These are phyloP conservation scores for Pyricularia grisea DNA, from an alignment of 2,329 filamentous ascomycete species.

Conservation along the genomic window DNA sequence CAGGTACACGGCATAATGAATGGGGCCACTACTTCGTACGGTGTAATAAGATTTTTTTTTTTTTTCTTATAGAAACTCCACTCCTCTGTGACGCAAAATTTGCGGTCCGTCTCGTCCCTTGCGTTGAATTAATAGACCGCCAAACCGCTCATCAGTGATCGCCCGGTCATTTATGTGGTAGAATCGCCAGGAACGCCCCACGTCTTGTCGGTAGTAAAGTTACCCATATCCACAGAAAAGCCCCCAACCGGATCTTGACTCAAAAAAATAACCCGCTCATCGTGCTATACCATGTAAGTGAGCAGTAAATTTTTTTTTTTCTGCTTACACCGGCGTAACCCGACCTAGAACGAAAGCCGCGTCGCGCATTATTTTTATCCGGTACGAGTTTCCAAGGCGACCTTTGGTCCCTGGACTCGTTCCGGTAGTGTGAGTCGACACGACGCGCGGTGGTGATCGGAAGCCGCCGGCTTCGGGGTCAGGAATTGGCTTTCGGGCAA, in stretches of 20 bases:
- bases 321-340: not conserved
- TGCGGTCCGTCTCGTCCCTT: not conserved
- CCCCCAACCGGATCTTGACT: not conserved
- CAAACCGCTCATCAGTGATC: no score
- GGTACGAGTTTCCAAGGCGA: no score
- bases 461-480: no score
- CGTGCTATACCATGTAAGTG: no score
- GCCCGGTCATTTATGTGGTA: not conserved
- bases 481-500: no score
- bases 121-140: not conserved
- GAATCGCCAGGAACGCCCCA: not conserved
- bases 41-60: no score
- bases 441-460: no score
- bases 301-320: not conserved
- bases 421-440: no score
- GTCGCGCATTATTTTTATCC: no score
- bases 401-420: no score
- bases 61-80: no score
- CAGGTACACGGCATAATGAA: not conserved
- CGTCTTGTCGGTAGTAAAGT: not conserved
- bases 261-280: not conserved
- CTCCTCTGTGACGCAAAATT: not conserved
- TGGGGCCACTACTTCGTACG: not conserved
- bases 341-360: not conserved
- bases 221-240: no score